These are phyloP conservation scores for Fusarium acutatum DNA, from an alignment of 2,329 filamentous ascomycete species.

Conservation along the genomic window DNA sequence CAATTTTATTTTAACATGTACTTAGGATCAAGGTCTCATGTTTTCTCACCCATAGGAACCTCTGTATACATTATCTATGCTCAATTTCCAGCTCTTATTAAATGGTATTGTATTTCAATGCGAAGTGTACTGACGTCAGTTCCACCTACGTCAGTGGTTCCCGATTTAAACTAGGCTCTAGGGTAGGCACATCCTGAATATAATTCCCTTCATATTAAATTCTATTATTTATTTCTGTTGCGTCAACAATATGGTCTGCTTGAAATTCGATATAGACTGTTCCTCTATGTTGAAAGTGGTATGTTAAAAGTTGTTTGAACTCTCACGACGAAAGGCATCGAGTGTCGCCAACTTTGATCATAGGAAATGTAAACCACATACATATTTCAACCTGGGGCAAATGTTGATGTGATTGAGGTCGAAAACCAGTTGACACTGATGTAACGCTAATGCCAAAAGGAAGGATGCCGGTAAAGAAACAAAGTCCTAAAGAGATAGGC, in stretches of 20 bases:
- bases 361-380: background rate
- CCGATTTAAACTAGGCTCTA: background rate
- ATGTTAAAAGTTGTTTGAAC: background rate
- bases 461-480: background rate
- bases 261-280: background rate
- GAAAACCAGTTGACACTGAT: background rate
- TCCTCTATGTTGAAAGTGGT: background rate
- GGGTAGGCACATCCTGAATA: background rate
- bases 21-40: background rate
- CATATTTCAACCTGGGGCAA: no score
- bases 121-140: slow-evolving; percentile 22
- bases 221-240: background rate
- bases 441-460: background rate
- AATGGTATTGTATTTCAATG: background rate
- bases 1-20: background rate
- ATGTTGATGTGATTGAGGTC: background rate
- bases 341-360: background rate
- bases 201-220: no score
- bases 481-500: background rate
- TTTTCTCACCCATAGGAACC: background rate
- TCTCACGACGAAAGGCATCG: background rate
- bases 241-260: background rate
- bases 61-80: background rate
- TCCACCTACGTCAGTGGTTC: slow-evolving; percentile 23
- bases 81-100: background rate